Percentiles rank a stretch among this genome's conserved stretches.
Conservation (phyloP, 257 asterid species). For the Solanum ossicruentum region DNA sequence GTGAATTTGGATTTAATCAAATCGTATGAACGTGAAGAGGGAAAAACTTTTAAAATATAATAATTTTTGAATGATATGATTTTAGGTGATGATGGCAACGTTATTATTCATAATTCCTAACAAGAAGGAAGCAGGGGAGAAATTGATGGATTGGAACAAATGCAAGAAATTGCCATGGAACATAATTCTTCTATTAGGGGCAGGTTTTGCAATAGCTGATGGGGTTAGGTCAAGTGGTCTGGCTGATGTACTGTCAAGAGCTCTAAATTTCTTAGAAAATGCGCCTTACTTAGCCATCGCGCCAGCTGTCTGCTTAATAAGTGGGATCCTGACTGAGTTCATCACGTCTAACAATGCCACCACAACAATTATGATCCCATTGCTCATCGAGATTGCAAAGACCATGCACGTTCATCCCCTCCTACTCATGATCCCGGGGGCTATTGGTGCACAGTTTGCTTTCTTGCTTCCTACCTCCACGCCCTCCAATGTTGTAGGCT, state of each 20-base stretch:
- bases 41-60: no score
- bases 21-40: no score
- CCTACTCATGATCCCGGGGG: slow-evolving; percentile 62
- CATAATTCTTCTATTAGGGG: slow-evolving; percentile 66
- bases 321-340: slow-evolving; percentile 66
- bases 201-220: slow-evolving; percentile 86
- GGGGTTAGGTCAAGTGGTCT: slow-evolving; percentile 84
- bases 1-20: neutral
- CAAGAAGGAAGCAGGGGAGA: slow-evolving; percentile 65
- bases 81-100: slow-evolving; percentile 85
- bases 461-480: slow-evolving; percentile 72
- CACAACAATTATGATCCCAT: slow-evolving; percentile 59
- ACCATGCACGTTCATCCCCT: slow-evolving; percentile 58
- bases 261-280: slow-evolving; percentile 37
- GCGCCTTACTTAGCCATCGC: slow-evolving; percentile 74
- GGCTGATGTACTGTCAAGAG: slow-evolving; percentile 47
- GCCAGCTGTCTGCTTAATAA: slow-evolving; percentile 49
- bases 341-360: slow-evolving; percentile 82
- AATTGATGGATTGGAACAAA: slow-evolving; percentile 94
- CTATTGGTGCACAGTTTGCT: slow-evolving; percentile 67
- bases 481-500: slow-evolving; percentile 79
- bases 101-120: slow-evolving; percentile 73
- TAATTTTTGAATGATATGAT: neutral
- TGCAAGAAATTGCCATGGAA: slow-evolving; percentile 91
- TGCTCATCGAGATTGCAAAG: slow-evolving; percentile 50